Base-by-base conservation (phyloP, 1,139 yeast genomes). In the Yamadazyma diddensiae region DNA sequence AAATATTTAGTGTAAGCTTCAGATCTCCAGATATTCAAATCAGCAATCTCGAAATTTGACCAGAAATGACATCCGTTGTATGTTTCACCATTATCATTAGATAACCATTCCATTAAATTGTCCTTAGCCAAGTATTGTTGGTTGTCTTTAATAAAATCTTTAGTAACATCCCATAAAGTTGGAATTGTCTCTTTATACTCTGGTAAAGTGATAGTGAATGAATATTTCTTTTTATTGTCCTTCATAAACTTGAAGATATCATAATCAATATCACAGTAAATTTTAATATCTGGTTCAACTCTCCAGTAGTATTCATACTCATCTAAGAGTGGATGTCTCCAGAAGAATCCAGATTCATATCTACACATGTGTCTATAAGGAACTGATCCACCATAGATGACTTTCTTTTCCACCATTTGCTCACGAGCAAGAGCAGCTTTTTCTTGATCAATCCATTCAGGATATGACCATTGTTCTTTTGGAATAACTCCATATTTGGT, bases 251-350 rank as follows among this genome's bases (percentile, higher is more conserved):
- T 78, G 70, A 87, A 87, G 25, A 85, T 70, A 58, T 87, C 95
- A 53, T 85, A 82, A 50, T 82, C 79, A 45, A 87, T 68, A 55
- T 86, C 92, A 66, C 95, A 87, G 56, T 63, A 82, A 37, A 86
- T 69, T 49, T 74, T 70, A 53, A 85, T 77, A 51, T 82, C 90
- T 20, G 95, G 95, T 60, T 88, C 97, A 37, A 88, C 95, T 60
- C 97, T 79, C 96, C 97, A 88, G 66, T 86, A 88, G 65, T 79
- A 87, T 45, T 82, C 86, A 57, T 81, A 87, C 26, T 82, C 81
- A 39, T 68, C 69, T 71, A 86, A 62, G 30, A 83, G 55, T 29
- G 77, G 79, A 50, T 85, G 94, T 59, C 85, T 73, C 69, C 77
- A 88, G 65, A 88, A 87, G 60, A 87, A 85, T 1, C 97, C 97